Conservation (phyloP, 176 grass and related monocot genomes). For the Cenchrus fungigraminus region DNA sequence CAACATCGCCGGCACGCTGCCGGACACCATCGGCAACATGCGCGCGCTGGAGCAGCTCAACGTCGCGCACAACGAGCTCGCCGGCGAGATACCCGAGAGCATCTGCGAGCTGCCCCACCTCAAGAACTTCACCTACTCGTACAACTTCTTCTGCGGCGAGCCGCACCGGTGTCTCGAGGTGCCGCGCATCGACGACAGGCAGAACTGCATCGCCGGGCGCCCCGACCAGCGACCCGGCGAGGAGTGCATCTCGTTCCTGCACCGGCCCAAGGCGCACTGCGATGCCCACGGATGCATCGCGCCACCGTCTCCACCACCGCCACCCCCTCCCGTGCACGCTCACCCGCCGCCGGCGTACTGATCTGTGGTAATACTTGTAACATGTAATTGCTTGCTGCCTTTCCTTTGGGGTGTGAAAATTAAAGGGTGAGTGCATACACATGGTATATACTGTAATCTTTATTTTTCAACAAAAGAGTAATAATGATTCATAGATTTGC, state of each 20-base stretch:
- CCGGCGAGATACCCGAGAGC: slow-evolving; percentile 69
- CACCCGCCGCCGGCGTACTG: slow-evolving; percentile 58
- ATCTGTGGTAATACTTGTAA: slow-evolving; percentile 31
- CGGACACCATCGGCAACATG: slow-evolving; percentile 71
- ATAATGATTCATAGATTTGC: slow-evolving; percentile 41
- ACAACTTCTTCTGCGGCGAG: slow-evolving; percentile 86
- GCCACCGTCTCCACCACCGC: slow-evolving; percentile 15
- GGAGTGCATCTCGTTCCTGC: slow-evolving; percentile 72
- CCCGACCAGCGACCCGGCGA: slow-evolving; percentile 71
- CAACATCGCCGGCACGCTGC: slow-evolving; percentile 64
- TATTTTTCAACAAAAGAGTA: slow-evolving; percentile 43
- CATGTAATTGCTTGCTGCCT: slow-evolving; percentile 31
- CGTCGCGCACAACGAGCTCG: slow-evolving; percentile 73
- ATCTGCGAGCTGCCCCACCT: slow-evolving; percentile 74
- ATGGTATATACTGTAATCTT: slow-evolving; percentile 50
- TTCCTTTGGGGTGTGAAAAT: slow-evolving; percentile 36
- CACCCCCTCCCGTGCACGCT: slow-evolving; percentile 39
- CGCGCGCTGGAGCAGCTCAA: slow-evolving; percentile 73
- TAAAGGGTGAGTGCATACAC: slow-evolving; percentile 40
- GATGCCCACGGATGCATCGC: slow-evolving; percentile 67
- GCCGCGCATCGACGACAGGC: slow-evolving; percentile 60
- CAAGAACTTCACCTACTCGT: slow-evolving; percentile 88
- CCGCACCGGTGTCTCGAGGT: slow-evolving; percentile 68
- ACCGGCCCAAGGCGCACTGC: slow-evolving; percentile 58
- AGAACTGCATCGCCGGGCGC: slow-evolving; percentile 79